Conservation (phyloP, 2,329 filamentous ascomycete species). For the Didymella exigua region DNA sequence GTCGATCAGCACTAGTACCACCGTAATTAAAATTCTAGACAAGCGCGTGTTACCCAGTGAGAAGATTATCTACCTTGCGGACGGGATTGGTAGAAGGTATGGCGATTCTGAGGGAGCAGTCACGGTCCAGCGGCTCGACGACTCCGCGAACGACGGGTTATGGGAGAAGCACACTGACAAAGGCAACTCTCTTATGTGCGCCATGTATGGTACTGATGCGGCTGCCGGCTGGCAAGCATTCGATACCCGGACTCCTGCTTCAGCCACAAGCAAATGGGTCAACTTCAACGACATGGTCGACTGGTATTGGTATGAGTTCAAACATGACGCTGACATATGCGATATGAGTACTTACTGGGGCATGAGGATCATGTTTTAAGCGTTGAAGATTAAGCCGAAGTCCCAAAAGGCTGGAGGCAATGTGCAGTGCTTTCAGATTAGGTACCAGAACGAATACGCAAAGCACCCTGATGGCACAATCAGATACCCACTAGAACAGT, state of each 20-base stretch:
- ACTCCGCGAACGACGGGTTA: background rate
- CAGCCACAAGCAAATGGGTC: slow-evolving; percentile 25
- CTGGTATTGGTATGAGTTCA: background rate
- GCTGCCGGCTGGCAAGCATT: slow-evolving; percentile 20
- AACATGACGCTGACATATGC: background rate
- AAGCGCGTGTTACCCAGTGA: background rate
- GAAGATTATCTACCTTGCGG: background rate
- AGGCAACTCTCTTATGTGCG: slow-evolving; percentile 19
- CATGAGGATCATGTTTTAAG: background rate
- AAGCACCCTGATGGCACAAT: background rate
- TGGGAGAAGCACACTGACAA: slow-evolving; percentile 15
- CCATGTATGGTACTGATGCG: slow-evolving; percentile 25
- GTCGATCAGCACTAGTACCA: background rate
- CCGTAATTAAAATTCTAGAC: fast-evolving
- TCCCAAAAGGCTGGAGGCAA: background rate
- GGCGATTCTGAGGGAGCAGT: too few relatives aligned
- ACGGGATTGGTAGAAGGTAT: background rate
- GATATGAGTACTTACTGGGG: background rate
- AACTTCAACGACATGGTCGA: background rate
- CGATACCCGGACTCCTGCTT: slow-evolving; percentile 21
- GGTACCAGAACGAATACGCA: background rate
- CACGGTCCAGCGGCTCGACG: background rate
- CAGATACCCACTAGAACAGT: background rate
- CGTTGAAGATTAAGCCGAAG: background rate
- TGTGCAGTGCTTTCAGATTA: background rate